Conservation (phyloP, 108 stramenopile genomes). For the Schizochytrium sp. region DNA sequence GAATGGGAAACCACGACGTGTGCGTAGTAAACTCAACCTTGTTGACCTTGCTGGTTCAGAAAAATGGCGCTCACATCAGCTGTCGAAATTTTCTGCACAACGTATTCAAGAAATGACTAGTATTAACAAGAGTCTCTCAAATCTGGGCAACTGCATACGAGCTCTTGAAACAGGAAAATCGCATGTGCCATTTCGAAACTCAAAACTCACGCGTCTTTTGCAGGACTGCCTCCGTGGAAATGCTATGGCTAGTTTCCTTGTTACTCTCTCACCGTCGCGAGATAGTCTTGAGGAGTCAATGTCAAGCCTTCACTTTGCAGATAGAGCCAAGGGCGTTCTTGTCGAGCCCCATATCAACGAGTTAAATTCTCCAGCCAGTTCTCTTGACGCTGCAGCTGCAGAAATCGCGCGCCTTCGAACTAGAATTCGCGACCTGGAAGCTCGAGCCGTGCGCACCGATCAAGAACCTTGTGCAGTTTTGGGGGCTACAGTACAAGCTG, state of each 20-base stretch:
- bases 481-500: not conserved
- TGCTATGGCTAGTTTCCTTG: constrained; percentile 71
- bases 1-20: constrained; percentile 9
- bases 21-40: constrained; percentile 69
- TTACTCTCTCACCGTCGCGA: constrained; percentile 69
- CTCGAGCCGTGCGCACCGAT: not conserved
- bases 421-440: not conserved
- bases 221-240: constrained; percentile 79
- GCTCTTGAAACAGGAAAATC: constrained; percentile 67
- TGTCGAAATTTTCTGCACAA: constrained; percentile 15
- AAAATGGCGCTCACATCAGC: constrained; percentile 64
- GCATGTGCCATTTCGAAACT: constrained; percentile 77
- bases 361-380: not conserved
- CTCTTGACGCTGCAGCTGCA: not conserved
- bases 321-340: constrained; percentile 63
- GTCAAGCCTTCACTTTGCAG: constrained; percentile 73
- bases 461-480: not conserved
- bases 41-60: constrained; percentile 78
- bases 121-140: constrained; percentile 75
- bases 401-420: not conserved
- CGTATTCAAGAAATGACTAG: constrained; percentile 69
- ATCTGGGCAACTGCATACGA: constrained; percentile 74
- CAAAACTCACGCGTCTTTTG: constrained; percentile 78
- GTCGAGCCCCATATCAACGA: not conserved
- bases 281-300: constrained; percentile 69